Evolutionary conservation across 768 basidiomycete genomes (phyloP).

Genomic region (Tricholoma hemisulphureum): DNA sequence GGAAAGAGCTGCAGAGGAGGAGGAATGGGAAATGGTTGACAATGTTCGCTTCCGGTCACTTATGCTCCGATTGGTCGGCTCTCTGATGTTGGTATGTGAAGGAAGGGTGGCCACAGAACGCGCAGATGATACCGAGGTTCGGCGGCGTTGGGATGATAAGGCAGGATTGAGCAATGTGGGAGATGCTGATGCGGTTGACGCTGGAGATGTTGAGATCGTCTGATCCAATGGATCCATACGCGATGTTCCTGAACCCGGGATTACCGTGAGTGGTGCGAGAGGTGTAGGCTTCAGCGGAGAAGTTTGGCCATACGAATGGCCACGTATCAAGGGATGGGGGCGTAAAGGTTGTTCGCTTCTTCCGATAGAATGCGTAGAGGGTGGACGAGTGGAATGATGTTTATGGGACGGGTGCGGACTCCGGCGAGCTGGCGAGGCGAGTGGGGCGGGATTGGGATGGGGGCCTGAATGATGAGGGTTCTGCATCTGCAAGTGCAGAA

Average conservation of each 20-base stretch:
- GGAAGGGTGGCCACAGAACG: constrained; percentile 62
- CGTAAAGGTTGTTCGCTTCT: constrained; percentile 40
- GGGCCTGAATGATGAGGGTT: constrained; percentile 4
- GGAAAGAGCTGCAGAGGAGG: constrained; percentile 55
- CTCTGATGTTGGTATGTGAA: constrained; percentile 33
- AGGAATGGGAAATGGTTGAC: constrained; percentile 54
- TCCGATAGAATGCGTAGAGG: constrained; percentile 58
- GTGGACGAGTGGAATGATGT: constrained; percentile 53
- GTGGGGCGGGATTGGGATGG: not conserved
- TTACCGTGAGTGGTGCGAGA: constrained; percentile 61
- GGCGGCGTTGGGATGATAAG: constrained; percentile 40
- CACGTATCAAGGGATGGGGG: constrained; percentile 77
- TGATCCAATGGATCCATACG: constrained; percentile 20
- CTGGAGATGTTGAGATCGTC: constrained; percentile 33
- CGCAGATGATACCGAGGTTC: constrained; percentile 50
- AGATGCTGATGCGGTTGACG: constrained; percentile 27
- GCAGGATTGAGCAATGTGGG: constrained; percentile 21
- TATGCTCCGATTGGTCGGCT: constrained; percentile 21
- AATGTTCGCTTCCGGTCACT: constrained; percentile 53
- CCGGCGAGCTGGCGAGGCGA: constrained; percentile 20
- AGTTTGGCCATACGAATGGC: constrained; percentile 60
- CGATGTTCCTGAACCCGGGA: constrained; percentile 47
- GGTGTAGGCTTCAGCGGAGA: constrained; percentile 49
- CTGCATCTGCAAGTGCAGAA: constrained; percentile 9
- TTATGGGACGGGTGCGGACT: constrained; percentile 35